These are phyloP conservation scores for Polyporus tsugae DNA, from an alignment of 1,284 basidiomycete genomes.

Conservation along the genomic window DNA sequence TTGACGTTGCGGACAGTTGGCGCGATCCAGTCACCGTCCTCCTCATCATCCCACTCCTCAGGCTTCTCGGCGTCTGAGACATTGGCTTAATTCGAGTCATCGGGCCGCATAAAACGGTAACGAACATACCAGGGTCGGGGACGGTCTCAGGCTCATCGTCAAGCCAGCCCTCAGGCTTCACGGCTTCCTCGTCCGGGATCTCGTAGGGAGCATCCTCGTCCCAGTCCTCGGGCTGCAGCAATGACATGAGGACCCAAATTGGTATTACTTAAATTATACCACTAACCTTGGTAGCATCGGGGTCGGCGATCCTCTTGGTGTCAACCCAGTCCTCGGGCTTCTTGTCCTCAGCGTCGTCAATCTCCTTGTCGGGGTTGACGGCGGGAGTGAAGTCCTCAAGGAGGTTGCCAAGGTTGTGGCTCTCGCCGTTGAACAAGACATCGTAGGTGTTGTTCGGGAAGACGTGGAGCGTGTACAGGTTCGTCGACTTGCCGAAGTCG, in stretches of 20 bases:
- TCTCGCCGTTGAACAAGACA: slow-evolving; percentile 91
- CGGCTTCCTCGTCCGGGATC: slow-evolving; percentile 88
- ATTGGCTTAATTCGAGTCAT: background rate
- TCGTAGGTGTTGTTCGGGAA: slow-evolving; percentile 96
- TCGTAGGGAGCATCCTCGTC: slow-evolving; percentile 94
- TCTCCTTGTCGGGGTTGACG: slow-evolving; percentile 93
- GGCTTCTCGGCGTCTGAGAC: slow-evolving; percentile 88
- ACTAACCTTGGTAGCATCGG: slow-evolving; percentile 81
- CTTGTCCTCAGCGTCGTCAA: slow-evolving; percentile 90
- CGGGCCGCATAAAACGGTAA: background rate
- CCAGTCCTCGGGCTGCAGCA: slow-evolving; percentile 88
- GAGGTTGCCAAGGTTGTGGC: slow-evolving; percentile 81
- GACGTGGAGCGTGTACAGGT: slow-evolving; percentile 93
- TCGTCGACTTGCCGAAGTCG: slow-evolving; percentile 87
- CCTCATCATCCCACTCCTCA: slow-evolving; percentile 99
- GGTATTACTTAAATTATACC: slow-evolving; percentile 9
- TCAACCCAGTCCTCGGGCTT: slow-evolving; percentile 98
- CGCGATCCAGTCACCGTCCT: slow-evolving; percentile 98
- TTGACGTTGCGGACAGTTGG: slow-evolving; percentile 91
- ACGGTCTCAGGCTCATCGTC: slow-evolving; percentile 86
- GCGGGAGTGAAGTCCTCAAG: slow-evolving; percentile 96
- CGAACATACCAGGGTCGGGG: slow-evolving; percentile 80
- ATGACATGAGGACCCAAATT: background rate
- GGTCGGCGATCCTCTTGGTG: slow-evolving; percentile 85
- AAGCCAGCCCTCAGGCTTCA: slow-evolving; percentile 96